Conservation (phyloP, 2,329 filamentous ascomycete genomes). For the Malbranchea zuffiana region DNA sequence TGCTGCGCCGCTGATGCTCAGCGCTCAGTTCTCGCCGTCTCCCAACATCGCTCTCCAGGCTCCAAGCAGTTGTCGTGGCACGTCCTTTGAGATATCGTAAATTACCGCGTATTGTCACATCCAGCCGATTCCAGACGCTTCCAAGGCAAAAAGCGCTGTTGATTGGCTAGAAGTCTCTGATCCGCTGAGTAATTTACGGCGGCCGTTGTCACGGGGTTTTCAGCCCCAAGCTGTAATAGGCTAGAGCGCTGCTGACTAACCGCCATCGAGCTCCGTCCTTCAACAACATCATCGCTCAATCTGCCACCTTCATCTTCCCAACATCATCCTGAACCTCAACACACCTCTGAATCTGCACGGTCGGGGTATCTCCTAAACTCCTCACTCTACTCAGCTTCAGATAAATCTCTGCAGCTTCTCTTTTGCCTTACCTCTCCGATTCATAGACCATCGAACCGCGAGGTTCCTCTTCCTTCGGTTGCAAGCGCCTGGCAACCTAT, state of each 20-base stretch:
- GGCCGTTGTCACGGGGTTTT: not conserved
- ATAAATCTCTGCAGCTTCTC: constrained; percentile 2
- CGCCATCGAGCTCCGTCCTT: not conserved
- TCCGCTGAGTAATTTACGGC: constrained; percentile 5
- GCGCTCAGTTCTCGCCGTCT: too few relatives aligned
- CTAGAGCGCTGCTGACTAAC: constrained; percentile 1
- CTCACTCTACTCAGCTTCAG: constrained; percentile 5
- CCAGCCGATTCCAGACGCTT: constrained; percentile 14
- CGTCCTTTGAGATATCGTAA: not conserved
- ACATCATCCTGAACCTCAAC: constrained; percentile 5
- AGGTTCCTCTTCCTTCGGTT: not conserved
- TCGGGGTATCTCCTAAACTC: not conserved
- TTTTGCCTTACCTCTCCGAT: constrained; percentile 4
- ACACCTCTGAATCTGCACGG: not conserved
- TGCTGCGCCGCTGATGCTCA: too few relatives aligned
- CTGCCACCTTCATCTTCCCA: constrained; percentile 9
- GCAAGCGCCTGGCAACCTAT: not conserved
- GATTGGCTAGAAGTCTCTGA: constrained; percentile 10
- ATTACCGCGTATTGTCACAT: too few relatives aligned
- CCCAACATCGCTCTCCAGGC: too few relatives aligned
- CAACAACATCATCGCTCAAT: constrained; percentile 5
- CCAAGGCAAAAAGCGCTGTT: constrained; percentile 4
- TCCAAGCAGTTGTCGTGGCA: constrained; percentile 9
- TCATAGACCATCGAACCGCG: not conserved
- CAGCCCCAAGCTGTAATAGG: not conserved